Base-by-base conservation (phyloP, 2,329 filamentous ascomycete species). In the Nigrospora osmanthi region DNA sequence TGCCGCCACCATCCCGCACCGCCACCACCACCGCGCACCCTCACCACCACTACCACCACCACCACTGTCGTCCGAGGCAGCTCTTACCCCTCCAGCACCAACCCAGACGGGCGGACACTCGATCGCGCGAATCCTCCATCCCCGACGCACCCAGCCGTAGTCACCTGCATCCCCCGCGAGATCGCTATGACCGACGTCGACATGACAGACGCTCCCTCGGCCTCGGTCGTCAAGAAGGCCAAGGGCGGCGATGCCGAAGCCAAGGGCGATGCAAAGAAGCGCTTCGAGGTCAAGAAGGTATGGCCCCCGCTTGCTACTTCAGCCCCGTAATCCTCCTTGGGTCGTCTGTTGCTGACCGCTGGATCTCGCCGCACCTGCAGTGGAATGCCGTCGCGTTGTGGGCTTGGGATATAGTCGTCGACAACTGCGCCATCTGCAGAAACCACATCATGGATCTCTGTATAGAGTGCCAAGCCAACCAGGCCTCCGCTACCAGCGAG, bases 401-500 rank as follows among this genome's bases (percentile, higher is more conserved):
- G 93, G 93, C 93, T 1, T 98, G 93, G 93, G 93, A 98, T 64
- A 98, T 98, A 48, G 90, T 97, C 31, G 93, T 98, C 49, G 93
- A 98, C 70, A 98, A 98, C 77, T 98, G 93, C 65, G 93, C 93
- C 58, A 98, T 98, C 63, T 98, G 93, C 75, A 81, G 93, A 63
- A 98, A 98, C 66, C 93, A 98, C 67, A 98, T 98, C 68, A 98
- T 98, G 93, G 93, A 98, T 67, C 76, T 98, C 28, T 98, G 93
- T 67, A 98, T 98, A 58, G 93, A 98, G 64, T 98, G 93, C 64
- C 93, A 98, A 72, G 93, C 93, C 46, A 98, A 98, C 66, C 93
- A 98, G 69, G 90, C 91, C 34, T 96, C 90, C 14, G 90, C 91
- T 37, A 96, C 93, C 1, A 96, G 87, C 52, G 93, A 98, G 61